Base-by-base conservation (phyloP, 768 basidiomycete genomes). In the Trametopsis cervina region DNA sequence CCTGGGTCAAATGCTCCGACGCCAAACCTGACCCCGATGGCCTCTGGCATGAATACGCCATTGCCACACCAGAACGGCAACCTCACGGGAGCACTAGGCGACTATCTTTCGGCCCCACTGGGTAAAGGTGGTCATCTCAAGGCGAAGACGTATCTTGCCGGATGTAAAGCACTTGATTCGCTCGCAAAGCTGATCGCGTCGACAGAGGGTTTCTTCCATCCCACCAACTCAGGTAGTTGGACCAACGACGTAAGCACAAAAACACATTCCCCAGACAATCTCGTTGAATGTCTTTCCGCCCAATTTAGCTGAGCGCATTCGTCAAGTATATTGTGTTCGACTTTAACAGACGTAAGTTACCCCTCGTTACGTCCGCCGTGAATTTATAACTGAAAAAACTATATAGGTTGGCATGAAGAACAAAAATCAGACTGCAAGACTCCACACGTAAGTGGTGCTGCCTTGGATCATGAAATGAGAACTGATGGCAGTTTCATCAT, bases 191-290 rank as follows among this genome's bases (percentile, higher is more conserved):
- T 95, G 52, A 81, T 95, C 55, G 87, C 86, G 5, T 89, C 89
- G 4, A 86, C 82, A 22, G 92, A 95, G 64, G 83, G 82, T 47
- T 92, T 91, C 68, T 95, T 93, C 67, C 91, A 93, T 61, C 91
- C 91, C 0, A 83, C 83, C 9, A 92, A 90, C 59, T 87, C 87
- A 1, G 90, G 90, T 7, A 71, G 76, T 10, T 92, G 89, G 85
- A 89, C 89, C 3, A 67, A 74, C 44, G 83, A 86, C 69, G 83
- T 84, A 66, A 50, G 76, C 15, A 15, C 29, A 7, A 33, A 7
- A 15, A 33, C 7, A 15, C 35, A 39, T 45, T 40, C 7, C n/a
- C n/a, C n/a, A n/a, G n/a, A n/a, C n/a, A n/a, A n/a, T n/a, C n/a
- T 56, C 59, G 29, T 54, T 62, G 33, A 59, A 54, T 25, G 49